Evolutionary conservation across 2,329 filamentous ascomycete species (phyloP).

Genomic region (Didymella pinodella): DNA sequence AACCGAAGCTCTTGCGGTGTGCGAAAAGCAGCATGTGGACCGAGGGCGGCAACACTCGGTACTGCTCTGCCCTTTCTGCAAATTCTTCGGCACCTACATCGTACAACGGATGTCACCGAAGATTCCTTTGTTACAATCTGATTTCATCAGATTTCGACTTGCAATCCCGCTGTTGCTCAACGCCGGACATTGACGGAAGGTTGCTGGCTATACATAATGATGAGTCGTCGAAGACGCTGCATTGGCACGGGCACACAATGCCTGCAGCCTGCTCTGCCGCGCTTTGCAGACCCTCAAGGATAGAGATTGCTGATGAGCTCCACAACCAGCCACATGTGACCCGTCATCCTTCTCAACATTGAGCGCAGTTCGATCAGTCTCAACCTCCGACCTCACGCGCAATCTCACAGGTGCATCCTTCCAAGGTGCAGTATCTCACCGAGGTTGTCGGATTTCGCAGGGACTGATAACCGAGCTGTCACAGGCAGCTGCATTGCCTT

Average conservation of each 20-base stretch:
- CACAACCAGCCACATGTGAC: slow-evolving; percentile 1
- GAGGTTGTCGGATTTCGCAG: background rate
- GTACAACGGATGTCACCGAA: background rate
- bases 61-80: background rate
- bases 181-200: slow-evolving; percentile 2
- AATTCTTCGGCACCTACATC: background rate
- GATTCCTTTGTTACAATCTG: background rate
- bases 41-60: slow-evolving; percentile 17
- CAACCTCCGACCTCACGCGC: slow-evolving; percentile 10
- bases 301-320: background rate
- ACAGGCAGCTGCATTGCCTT: slow-evolving; percentile 18
- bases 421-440: background rate
- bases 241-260: background rate
- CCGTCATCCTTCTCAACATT: slow-evolving; percentile 16
- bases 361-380: slow-evolving; percentile 7
- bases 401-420: background rate
- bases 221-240: slow-evolving; percentile 7
- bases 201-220: slow-evolving; percentile 7
- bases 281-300: background rate
- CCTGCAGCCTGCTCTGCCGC: slow-evolving; percentile 11
- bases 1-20: slow-evolving; percentile 30
- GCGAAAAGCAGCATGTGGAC: slow-evolving; percentile 30
- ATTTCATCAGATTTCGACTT: background rate
- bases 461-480: slow-evolving; percentile 13
- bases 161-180: background rate